These are phyloP conservation scores for Boeremia lycopersici DNA, from an alignment of 2,329 filamentous ascomycete genomes.

Conservation along the genomic window DNA sequence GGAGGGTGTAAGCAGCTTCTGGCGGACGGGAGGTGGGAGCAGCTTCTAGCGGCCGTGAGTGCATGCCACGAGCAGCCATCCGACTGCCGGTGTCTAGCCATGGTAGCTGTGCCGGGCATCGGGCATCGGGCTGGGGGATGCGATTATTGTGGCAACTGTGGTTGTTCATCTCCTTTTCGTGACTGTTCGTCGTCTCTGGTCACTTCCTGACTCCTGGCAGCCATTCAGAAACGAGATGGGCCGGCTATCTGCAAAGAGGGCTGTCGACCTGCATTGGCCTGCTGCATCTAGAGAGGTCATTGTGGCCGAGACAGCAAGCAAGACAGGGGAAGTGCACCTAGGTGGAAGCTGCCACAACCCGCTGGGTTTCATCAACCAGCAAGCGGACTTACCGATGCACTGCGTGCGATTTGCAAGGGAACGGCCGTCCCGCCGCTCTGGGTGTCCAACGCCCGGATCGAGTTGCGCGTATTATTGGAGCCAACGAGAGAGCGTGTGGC, in stretches of 20 bases:
- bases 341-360: not conserved
- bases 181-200: constrained; percentile 2
- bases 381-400: constrained; percentile 7
- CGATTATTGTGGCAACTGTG: not conserved
- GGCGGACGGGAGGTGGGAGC: constrained; percentile 17
- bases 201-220: constrained; percentile 17
- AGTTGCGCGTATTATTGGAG: constrained; percentile 22
- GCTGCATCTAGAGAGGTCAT: not conserved
- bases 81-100: constrained; percentile 5
- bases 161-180: not conserved
- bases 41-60: constrained; percentile 29
- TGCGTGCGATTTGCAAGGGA: constrained; percentile 25
- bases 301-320: not conserved
- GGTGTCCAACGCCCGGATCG: constrained; percentile 11
- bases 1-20: constrained; percentile 23
- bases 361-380: not conserved
- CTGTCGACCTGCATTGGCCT: not conserved
- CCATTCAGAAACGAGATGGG: not conserved
- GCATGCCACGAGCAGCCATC: constrained; percentile 13
- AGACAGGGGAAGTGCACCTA: not conserved
- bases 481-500: constrained; percentile 25
- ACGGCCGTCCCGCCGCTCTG: constrained; percentile 27
- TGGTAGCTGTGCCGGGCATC: constrained; percentile 11
- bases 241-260: not conserved
- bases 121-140: not conserved